Percentiles rank a stretch among this genome's conserved stretches.
Conservation (phyloP, 495 filamentous ascomycete genomes). For the Lepidopterella palustris region DNA sequence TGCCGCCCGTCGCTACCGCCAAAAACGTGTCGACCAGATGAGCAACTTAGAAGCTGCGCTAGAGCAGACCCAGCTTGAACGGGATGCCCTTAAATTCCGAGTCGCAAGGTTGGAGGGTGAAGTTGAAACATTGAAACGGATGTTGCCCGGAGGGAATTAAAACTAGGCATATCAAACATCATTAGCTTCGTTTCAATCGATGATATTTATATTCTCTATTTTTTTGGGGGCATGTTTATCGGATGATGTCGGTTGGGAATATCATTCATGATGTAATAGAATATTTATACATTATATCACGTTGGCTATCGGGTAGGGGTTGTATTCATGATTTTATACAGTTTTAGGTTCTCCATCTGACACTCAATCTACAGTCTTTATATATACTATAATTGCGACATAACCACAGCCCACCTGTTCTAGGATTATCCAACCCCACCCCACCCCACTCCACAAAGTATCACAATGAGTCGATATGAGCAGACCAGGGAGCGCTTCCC, state of each 20-base stretch:
- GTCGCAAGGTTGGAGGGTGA: constrained; percentile 26
- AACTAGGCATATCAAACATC: neutral
- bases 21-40: constrained; percentile 36
- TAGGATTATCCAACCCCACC: neutral
- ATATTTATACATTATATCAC: too few species aligned
- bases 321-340: neutral
- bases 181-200: neutral
- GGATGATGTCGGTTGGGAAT: constrained; percentile 25
- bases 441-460: neutral
- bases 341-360: neutral
- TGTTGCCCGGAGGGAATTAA: constrained; percentile 10
- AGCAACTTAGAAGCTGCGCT: constrained; percentile 30
- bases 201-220: neutral
- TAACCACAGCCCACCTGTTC: neutral
- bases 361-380: neutral
- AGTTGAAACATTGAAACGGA: constrained; percentile 20
- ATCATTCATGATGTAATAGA: too few species aligned
- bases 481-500: neutral
- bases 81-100: constrained; percentile 22
- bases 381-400: neutral
- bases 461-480: constrained; percentile 5
- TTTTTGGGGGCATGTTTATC: neutral
- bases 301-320: too few species aligned
- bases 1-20: constrained; percentile 36
- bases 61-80: constrained; percentile 21